Conservation (phyloP, 495 filamentous ascomycete species). For the Penicillium egyptiacum region DNA sequence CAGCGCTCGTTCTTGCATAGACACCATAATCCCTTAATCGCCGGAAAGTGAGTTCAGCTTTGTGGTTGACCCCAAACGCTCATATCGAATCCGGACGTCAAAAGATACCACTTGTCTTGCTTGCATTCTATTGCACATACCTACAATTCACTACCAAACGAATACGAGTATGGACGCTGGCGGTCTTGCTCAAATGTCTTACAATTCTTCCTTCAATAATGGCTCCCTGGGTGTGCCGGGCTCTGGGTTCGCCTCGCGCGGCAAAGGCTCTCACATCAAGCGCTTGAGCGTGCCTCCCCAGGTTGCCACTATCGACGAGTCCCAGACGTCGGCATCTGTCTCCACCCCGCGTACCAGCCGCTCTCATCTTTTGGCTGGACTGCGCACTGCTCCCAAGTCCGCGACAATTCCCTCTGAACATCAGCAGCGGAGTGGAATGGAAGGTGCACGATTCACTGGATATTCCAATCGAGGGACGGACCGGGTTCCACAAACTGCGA, state of each 20-base stretch:
- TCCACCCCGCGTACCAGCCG: slow-evolving; percentile 90
- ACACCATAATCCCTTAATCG: slow-evolving; percentile 44
- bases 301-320: slow-evolving; percentile 66
- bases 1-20: slow-evolving; percentile 22
- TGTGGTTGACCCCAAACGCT: slow-evolving; percentile 38
- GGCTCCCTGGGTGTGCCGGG: slow-evolving; percentile 69
- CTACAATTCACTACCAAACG: slow-evolving; percentile 24
- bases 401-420: slow-evolving; percentile 65
- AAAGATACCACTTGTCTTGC: slow-evolving; percentile 23
- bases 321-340: slow-evolving; percentile 47
- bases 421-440: slow-evolving; percentile 51
- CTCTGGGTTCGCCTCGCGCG: slow-evolving; percentile 80
- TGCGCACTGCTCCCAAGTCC: slow-evolving; percentile 91
- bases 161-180: slow-evolving; percentile 92
- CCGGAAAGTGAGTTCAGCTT: slow-evolving; percentile 27
- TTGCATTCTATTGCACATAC: slow-evolving; percentile 40
- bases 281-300: slow-evolving; percentile 68
- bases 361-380: slow-evolving; percentile 87
- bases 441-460: slow-evolving; percentile 46
- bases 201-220: slow-evolving; percentile 69
- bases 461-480: slow-evolving; percentile 39
- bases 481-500: slow-evolving; percentile 63
- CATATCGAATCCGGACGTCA: slow-evolving; percentile 13
- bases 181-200: slow-evolving; percentile 99
- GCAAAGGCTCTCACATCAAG: slow-evolving; percentile 81